Conservation (phyloP, 495 filamentous ascomycete genomes). For the Penicillium subrubescens region DNA sequence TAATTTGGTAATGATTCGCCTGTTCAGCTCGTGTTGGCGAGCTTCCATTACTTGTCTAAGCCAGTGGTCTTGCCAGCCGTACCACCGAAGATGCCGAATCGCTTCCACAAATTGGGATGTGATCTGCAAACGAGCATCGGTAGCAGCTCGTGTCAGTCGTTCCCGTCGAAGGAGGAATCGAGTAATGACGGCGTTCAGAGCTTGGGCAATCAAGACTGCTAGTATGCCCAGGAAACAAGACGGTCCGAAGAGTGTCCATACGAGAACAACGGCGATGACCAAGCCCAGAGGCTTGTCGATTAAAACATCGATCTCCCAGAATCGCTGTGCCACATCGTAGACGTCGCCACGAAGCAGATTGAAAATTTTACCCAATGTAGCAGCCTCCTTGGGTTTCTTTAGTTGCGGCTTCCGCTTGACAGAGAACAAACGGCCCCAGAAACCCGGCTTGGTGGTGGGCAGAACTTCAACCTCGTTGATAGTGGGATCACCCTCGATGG, state of each 20-base stretch:
- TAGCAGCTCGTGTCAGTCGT: conserved; percentile 61
- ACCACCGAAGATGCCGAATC: conserved; percentile 84
- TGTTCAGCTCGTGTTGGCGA: conserved; percentile 65
- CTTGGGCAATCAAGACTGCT: conserved; percentile 64
- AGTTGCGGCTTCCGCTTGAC: conserved; percentile 15
- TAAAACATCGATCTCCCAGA: conserved; percentile 77
- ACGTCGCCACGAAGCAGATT: conserved; percentile 79
- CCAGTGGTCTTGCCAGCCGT: conserved; percentile 85
- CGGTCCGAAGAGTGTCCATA: conserved; percentile 76
- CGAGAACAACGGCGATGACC: conserved; percentile 65
- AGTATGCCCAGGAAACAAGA: conserved; percentile 74
- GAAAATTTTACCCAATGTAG: conserved; percentile 81
- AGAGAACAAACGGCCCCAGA: conserved; percentile 19
- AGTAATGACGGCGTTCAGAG: conserved; percentile 63
- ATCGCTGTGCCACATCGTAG: conserved; percentile 79
- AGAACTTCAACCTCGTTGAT: conserved; percentile 3
- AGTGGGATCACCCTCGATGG: background rate
- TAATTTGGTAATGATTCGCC: conserved; percentile 65
- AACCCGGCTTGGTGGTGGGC: conserved; percentile 1
- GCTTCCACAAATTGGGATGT: conserved; percentile 80
- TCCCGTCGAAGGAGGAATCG: conserved; percentile 64
- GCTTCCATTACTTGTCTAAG: conserved; percentile 70
- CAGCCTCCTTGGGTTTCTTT: conserved; percentile 53
- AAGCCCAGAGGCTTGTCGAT: conserved; percentile 69
- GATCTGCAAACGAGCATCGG: conserved; percentile 71